phyloP scores from a whole-genome alignment of 129 eudicot species.

The Dittrichia graveolens region DNA sequence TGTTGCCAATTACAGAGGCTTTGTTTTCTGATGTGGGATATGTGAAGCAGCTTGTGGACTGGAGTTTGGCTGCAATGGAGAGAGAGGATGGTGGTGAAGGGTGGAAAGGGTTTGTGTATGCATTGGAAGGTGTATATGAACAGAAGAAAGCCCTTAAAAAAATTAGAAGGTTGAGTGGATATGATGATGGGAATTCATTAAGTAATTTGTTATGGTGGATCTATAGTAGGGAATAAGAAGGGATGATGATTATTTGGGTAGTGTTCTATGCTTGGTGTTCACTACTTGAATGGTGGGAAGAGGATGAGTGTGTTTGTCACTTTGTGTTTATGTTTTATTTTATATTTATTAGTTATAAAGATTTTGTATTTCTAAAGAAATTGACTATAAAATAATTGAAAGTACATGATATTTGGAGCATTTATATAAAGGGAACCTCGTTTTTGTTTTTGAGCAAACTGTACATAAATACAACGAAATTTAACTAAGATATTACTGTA shows the following conservation, averaged over 20 bases:
- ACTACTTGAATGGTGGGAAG: background rate
- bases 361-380: background rate
- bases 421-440: too few relatives aligned
- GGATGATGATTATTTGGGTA: conserved; percentile 30
- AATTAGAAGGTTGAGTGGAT: conserved; percentile 52
- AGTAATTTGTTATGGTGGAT: conserved; percentile 94
- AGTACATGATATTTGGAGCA: too few relatives aligned
- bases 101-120: conserved; percentile 87
- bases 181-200: conserved; percentile 90
- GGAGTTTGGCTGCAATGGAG: conserved; percentile 72
- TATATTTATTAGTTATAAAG: background rate
- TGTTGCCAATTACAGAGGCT: conserved; percentile 70
- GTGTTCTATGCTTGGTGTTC: background rate
- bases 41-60: conserved; percentile 60
- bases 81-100: conserved; percentile 84
- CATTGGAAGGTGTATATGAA: conserved; percentile 86
- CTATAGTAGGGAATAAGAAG: conserved; percentile 55
- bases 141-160: conserved; percentile 55
- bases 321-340: background rate
- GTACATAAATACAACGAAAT: too few relatives aligned
- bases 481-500: too few relatives aligned
- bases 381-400: too few relatives aligned
- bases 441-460: too few relatives aligned
- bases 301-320: background rate
- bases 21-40: conserved; percentile 64